A percentile compares a stretch with the other conserved stretches of the same genome.
Conservation (phyloP, 176 grass and related monocot species). For the Cenchrus fungigraminus region DNA sequence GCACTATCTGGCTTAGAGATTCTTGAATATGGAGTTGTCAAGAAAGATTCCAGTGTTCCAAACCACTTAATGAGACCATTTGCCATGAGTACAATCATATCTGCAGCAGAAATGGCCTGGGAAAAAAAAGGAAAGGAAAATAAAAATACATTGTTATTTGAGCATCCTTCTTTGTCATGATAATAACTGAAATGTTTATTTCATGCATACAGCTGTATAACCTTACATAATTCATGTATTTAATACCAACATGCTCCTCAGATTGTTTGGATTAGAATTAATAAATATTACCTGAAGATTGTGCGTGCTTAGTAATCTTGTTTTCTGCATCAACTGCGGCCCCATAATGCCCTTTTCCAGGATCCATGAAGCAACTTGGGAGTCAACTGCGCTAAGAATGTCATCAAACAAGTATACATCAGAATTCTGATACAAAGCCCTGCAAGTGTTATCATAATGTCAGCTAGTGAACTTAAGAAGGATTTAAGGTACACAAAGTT, state of each 20-base stretch:
- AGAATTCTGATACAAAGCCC: conserved; percentile 85
- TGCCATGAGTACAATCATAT: conserved; percentile 87
- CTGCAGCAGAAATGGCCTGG: conserved; percentile 85
- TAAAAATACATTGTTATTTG: not conserved
- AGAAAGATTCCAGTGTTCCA: conserved; percentile 67
- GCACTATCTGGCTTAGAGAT: conserved; percentile 56
- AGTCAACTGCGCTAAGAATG: conserved; percentile 94
- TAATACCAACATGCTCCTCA: not conserved
- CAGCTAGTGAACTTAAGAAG: conserved; percentile 29
- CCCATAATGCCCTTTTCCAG: conserved; percentile 71
- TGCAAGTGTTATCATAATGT: conserved; percentile 48
- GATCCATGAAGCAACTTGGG: conserved; percentile 91
- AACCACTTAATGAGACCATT: conserved; percentile 73
- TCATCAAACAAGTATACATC: conserved; percentile 95
- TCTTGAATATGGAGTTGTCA: conserved; percentile 67
- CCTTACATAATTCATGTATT: not conserved
- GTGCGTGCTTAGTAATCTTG: conserved; percentile 87
- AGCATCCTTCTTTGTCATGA: not conserved
- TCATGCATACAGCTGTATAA: conserved; percentile 23
- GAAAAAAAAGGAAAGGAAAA: conserved; percentile 18
- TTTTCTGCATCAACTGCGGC: conserved; percentile 66
- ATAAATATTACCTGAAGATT: conserved; percentile 68
- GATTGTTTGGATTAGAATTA: not conserved
- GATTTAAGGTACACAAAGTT: conserved; percentile 12
- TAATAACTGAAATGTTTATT: conserved; percentile 7